Evolutionary conservation across 768 basidiomycete genomes (phyloP).

Genomic region (Lepiota brunneoincarnata): DNA sequence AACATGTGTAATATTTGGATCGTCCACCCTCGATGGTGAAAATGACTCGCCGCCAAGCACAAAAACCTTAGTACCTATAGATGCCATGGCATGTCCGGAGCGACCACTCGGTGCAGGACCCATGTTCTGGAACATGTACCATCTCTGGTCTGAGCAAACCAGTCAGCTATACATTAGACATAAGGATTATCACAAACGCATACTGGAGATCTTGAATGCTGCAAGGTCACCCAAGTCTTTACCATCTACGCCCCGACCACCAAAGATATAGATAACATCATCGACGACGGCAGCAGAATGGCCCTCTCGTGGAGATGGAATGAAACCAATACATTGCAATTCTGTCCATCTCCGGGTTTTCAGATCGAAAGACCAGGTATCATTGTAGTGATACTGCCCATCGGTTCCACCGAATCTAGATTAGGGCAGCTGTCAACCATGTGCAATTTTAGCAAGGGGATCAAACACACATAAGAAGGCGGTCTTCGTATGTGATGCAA

Average conservation of each 20-base stretch:
- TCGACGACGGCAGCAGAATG: constrained; percentile 96
- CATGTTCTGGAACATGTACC: constrained; percentile 99
- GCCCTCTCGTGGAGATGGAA: constrained; percentile 92
- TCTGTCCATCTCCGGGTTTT: constrained; percentile 84
- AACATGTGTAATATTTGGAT: constrained; percentile 81
- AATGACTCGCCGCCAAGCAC: constrained; percentile 95
- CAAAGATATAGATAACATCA: constrained; percentile 97
- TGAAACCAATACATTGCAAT: constrained; percentile 93
- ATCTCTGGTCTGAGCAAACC: constrained; percentile 75
- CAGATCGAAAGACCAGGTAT: constrained; percentile 94
- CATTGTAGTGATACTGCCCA: constrained; percentile 98
- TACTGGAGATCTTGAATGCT: constrained; percentile 96
- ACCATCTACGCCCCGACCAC: constrained; percentile 94
- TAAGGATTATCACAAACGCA: constrained; percentile 29
- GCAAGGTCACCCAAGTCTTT: constrained; percentile 93
- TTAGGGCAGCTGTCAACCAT: constrained; percentile 13
- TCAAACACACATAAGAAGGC: constrained; percentile 71
- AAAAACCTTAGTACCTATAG: constrained; percentile 83
- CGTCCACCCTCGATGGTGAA: constrained; percentile 68
- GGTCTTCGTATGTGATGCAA: constrained; percentile 78
- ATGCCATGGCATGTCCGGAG: constrained; percentile 98
- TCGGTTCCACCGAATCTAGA: constrained; percentile 95
- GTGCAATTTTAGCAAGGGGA: constrained; percentile 11
- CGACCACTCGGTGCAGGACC: constrained; percentile 90
- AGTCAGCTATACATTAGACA: neutral